phyloP scores from a whole-genome alignment of 2,329 filamentous ascomycete species.

The Beauveria sp. region DNA sequence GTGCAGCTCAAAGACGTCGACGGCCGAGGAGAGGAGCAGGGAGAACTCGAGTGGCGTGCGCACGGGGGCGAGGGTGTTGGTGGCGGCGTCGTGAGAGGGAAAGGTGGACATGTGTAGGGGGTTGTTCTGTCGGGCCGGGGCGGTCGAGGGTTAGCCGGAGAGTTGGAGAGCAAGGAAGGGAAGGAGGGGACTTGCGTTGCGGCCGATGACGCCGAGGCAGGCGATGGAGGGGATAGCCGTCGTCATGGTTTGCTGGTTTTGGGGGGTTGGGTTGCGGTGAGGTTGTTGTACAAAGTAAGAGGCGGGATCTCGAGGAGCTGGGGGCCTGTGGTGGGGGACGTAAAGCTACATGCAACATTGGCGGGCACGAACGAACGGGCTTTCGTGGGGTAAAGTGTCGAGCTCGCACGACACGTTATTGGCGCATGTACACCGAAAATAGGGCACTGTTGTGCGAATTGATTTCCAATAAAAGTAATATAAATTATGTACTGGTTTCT shows the following conservation, averaged over 20 bases:
- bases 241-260: slow-evolving; percentile 37
- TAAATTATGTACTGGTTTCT: background rate
- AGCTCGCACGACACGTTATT: no score
- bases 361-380: background rate
- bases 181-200: slow-evolving; percentile 56
- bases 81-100: slow-evolving; percentile 58
- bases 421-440: background rate
- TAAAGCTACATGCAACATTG: background rate
- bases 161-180: background rate
- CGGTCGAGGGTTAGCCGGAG: background rate
- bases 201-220: slow-evolving; percentile 88
- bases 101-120: slow-evolving; percentile 91
- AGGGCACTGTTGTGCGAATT: background rate
- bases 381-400: no score
- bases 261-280: background rate
- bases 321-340: background rate
- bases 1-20: slow-evolving; percentile 89
- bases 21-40: slow-evolving; percentile 80
- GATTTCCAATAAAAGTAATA: background rate
- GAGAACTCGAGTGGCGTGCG: slow-evolving; percentile 81
- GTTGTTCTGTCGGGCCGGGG: slow-evolving; percentile 62
- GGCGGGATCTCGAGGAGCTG: background rate
- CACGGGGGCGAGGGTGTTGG: slow-evolving; percentile 45
- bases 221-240: slow-evolving; percentile 71
- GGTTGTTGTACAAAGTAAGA: background rate